Base-by-base conservation (phyloP, 306 rosid genomes). In the Lagenaria siceraria region DNA sequence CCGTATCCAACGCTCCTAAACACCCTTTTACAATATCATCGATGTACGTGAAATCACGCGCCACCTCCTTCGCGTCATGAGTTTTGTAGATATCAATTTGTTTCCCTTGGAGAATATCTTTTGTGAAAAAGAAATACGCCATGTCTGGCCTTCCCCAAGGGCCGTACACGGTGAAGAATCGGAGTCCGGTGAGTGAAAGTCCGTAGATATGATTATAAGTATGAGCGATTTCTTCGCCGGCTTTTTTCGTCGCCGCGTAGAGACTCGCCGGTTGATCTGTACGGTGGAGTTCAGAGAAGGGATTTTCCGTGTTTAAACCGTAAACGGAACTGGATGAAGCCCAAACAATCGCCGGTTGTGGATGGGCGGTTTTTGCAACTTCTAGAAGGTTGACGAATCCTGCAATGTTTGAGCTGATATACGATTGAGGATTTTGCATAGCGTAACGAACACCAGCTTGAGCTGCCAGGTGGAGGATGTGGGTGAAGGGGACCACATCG, bases 371-470 rank as follows among this genome's bases (percentile, higher is more conserved):
- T 21, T 91, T 93, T 2, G 90, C 76, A 0, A 86, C 87, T 79
- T 93, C 98, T 3, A 93, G 96, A 56, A 93, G 96, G 79, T 87
- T 93, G 7, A 93, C 96, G 79, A 93, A 91, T 1, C 98, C 97
- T 0, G 98, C 98, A 51, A 93, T 89, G 90, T 93, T 93, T 49
- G 98, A 90, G 8, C 73, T 77, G 14, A 93, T 56, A 58, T 93
- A 93, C 0, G 97, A 91, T 48, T 93, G 98, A 0, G 98, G 98
- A 46, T 93, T 93, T 80, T 90, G 86, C 98, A 94, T 94, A 35
- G 97, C 98, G 83, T 94, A 94, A 10, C 97, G 95, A 21, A 94
- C 98, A 0, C 98, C 98, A 0, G 98, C 98, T 55, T 94, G 98
- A 0, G 98, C 97, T 0, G 98, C 98, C 0, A 94, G 69, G 81